Percentiles rank a stretch among this genome's conserved stretches.
These are phyloP conservation scores for Candida oleophila DNA, from an alignment of 805 yeast genomes.

Conservation along the genomic window DNA sequence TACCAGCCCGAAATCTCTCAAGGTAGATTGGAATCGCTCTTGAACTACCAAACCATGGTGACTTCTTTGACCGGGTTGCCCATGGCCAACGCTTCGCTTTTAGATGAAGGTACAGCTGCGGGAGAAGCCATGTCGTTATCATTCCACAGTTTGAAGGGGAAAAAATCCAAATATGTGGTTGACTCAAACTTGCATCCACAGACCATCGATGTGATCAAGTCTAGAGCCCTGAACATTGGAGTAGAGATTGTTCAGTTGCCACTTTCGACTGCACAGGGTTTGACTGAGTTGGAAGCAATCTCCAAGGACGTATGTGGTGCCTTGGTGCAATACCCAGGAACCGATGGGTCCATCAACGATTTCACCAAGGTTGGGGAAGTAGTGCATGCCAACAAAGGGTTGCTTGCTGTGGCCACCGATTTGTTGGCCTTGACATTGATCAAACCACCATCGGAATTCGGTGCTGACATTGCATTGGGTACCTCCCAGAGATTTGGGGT, in stretches of 20 bases:
- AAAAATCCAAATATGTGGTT: conserved; percentile 65
- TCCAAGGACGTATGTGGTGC: conserved; percentile 65
- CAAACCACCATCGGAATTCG: conserved; percentile 79
- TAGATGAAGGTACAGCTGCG: conserved; percentile 97
- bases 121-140: conserved; percentile 94
- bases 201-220: conserved; percentile 72
- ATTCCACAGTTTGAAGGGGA: conserved; percentile 63
- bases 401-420: conserved; percentile 87
- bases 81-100: conserved; percentile 90
- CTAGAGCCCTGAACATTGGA: conserved; percentile 75
- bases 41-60: conserved; percentile 91
- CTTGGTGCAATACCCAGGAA: conserved; percentile 85
- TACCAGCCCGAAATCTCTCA: conserved; percentile 98
- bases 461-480: conserved; percentile 93
- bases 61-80: conserved; percentile 89
- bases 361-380: conserved; percentile 58
- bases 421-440: conserved; percentile 82
- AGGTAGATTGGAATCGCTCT: conserved; percentile 86
- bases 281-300: conserved; percentile 23
- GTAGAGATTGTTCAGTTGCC: conserved; percentile 64
- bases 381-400: conserved; percentile 70
- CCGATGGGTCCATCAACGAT: conserved; percentile 67
- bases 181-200: conserved; percentile 82
- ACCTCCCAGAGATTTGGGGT: conserved; percentile 96
- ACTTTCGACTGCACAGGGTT: conserved; percentile 41